phyloP scores from a whole-genome alignment of 2,329 filamentous ascomycete genomes.

The Calonectria henricotiae region DNA sequence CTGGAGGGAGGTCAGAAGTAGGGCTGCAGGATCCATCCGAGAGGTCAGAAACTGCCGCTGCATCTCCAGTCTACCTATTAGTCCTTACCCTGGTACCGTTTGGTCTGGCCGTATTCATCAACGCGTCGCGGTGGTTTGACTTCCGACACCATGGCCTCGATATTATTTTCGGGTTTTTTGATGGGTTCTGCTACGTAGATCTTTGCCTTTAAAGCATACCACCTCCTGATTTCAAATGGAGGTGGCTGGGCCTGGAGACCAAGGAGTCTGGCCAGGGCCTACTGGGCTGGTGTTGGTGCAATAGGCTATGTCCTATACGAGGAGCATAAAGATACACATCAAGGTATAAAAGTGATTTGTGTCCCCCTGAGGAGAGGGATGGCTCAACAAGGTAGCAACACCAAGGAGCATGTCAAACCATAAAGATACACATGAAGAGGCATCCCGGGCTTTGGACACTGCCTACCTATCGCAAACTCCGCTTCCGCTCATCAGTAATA shows the following conservation, averaged over 20 bases:
- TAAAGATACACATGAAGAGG: constrained; percentile 38
- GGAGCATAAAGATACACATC: neutral
- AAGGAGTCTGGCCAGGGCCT: constrained; percentile 80
- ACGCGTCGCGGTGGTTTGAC: constrained; percentile 87
- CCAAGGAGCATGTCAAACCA: too few relatives aligned
- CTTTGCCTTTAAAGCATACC: constrained; percentile 88
- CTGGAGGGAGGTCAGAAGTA: neutral
- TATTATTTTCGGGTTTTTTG: constrained; percentile 84
- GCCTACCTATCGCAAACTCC: neutral
- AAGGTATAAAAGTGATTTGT: too few relatives aligned
- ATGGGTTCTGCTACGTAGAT: constrained; percentile 82
- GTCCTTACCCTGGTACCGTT: constrained; percentile 81
- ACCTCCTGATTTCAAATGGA: constrained; percentile 80
- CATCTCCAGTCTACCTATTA: constrained; percentile 86
- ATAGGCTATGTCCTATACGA: constrained; percentile 69
- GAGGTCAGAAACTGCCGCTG: constrained; percentile 77
- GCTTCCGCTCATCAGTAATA: neutral
- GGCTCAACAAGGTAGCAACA: too few relatives aligned
- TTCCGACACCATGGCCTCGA: constrained; percentile 94
- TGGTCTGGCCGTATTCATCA: constrained; percentile 83
- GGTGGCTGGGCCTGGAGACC: constrained; percentile 94
- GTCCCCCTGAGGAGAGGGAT: too few relatives aligned
- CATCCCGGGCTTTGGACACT: constrained; percentile 5
- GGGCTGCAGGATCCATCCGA: neutral
- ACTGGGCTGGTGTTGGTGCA: constrained; percentile 81